phyloP scores from a whole-genome alignment of 1,284 basidiomycete genomes.

The Ceratobasidium sp. region DNA sequence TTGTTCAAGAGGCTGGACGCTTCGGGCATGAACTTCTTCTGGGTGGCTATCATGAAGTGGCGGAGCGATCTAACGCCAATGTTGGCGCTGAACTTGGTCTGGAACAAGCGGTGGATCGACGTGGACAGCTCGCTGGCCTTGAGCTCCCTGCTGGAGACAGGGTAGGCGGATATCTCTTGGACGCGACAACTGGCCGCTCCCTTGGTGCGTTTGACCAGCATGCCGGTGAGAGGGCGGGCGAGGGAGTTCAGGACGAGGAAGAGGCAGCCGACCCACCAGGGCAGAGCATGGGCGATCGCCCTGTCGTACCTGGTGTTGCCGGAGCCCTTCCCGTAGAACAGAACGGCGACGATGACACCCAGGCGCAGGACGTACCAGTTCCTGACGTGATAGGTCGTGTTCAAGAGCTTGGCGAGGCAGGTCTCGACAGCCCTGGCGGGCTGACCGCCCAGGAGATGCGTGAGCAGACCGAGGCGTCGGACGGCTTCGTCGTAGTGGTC shows the following conservation, averaged over 20 bases:
- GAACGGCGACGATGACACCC: not conserved
- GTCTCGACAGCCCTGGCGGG: not conserved
- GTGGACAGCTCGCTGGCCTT: too few relatives aligned
- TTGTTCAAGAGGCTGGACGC: not conserved
- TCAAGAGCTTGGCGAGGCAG: not conserved
- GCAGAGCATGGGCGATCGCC: not conserved
- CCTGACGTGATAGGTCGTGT: not conserved
- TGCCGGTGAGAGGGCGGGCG: too few relatives aligned
- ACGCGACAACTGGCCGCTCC: too few relatives aligned
- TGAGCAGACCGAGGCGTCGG: not conserved
- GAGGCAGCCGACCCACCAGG: constrained; percentile 2
- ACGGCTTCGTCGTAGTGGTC: too few relatives aligned
- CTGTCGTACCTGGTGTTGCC: not conserved
- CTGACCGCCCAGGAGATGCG: not conserved
- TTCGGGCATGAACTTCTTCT: not conserved
- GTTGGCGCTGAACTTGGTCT: too few relatives aligned
- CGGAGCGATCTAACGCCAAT: not conserved
- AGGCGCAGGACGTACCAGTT: not conserved
- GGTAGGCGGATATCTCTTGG: too few relatives aligned
- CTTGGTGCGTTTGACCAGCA: too few relatives aligned
- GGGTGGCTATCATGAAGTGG: not conserved
- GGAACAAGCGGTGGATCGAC: too few relatives aligned
- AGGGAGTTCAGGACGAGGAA: too few relatives aligned
- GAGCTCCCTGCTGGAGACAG: too few relatives aligned
- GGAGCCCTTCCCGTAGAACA: constrained; percentile 1